A percentile compares a stretch with the other conserved stretches of the same genome.
Conservation (phyloP, 2,329 filamentous ascomycete genomes). For the Magnaporthiopsis rhizophila region DNA sequence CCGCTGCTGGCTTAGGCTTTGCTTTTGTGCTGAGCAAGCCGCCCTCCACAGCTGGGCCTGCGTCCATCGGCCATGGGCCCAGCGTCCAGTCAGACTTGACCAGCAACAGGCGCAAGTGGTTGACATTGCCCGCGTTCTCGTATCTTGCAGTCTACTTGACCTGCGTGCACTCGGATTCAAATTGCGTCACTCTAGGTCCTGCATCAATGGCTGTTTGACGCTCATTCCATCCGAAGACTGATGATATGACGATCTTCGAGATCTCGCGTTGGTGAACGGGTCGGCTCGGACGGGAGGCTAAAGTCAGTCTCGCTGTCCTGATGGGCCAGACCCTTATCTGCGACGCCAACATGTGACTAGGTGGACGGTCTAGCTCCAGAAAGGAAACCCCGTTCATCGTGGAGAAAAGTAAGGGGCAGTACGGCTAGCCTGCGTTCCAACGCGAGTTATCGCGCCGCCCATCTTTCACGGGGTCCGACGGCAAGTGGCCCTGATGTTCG, state of each 20-base stretch:
- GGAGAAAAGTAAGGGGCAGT: not conserved
- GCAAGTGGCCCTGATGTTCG: slow-evolving; percentile 2
- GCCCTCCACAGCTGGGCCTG: not conserved
- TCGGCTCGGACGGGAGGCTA: not conserved
- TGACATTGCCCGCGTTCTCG: not conserved
- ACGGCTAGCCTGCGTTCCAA: not conserved
- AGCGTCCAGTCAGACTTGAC: not conserved
- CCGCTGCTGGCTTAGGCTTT: not conserved
- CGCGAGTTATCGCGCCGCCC: not conserved
- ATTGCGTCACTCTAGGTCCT: slow-evolving; percentile 29
- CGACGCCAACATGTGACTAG: not conserved
- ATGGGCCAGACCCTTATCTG: not conserved
- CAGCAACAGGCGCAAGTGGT: not conserved
- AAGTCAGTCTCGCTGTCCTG: not conserved
- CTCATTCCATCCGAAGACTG: slow-evolving; percentile 22
- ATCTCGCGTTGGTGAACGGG: not conserved
- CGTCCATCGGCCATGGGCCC: not conserved
- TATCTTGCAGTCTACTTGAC: not conserved
- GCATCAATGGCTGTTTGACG: slow-evolving; percentile 18
- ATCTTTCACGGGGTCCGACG: not conserved
- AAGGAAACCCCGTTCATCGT: not conserved
- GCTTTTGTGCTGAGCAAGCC: not conserved
- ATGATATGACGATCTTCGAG: slow-evolving; percentile 3
- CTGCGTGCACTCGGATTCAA: slow-evolving; percentile 24
- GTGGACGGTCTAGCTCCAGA: too few relatives aligned